Percentiles rank a stretch among this genome's conserved stretches.
Evolutionary conservation across 1,284 basidiomycete genomes (phyloP).

Genomic region (Rhodotorula sp.): DNA sequence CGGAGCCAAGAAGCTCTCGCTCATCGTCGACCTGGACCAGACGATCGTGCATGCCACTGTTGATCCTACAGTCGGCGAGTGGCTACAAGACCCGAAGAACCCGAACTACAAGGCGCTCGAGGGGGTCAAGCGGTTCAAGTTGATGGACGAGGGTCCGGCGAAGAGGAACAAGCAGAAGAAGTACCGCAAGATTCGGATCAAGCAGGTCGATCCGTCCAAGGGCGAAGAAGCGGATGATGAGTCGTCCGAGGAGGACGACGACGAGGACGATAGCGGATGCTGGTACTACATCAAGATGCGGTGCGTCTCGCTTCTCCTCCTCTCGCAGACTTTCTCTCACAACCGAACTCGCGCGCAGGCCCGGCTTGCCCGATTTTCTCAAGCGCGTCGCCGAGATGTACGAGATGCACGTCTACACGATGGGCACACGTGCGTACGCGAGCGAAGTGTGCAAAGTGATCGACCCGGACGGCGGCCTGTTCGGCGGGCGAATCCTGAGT

Average conservation of each 20-base stretch:
- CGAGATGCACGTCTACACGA: conserved; percentile 99
- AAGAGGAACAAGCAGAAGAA: conserved; percentile 12
- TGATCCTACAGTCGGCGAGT: conserved; percentile 95
- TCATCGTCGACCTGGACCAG: conserved; percentile 98
- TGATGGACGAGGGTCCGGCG: conserved; percentile 63
- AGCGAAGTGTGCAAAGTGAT: conserved; percentile 91
- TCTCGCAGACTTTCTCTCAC: not conserved
- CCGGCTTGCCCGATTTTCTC: conserved; percentile 80
- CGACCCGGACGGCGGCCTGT: conserved; percentile 81
- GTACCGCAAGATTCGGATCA: not conserved
- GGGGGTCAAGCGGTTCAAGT: conserved; percentile 78
- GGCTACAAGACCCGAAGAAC: conserved; percentile 74
- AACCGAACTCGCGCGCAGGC: conserved; percentile 55
- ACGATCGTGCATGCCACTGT: conserved; percentile 98
- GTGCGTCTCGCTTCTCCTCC: conserved; percentile 50
- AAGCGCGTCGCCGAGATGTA: conserved; percentile 70
- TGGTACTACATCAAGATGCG: conserved; percentile 97
- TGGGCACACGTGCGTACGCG: conserved; percentile 96
- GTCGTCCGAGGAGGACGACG: conserved; percentile 9
- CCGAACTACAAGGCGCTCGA: conserved; percentile 84
- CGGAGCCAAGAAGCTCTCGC: conserved; percentile 72
- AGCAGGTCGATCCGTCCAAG: conserved; percentile 3
- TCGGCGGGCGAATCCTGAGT: conserved; percentile 82
- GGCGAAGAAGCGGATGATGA: conserved; percentile 4
- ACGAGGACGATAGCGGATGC: conserved; percentile 66